phyloP scores from a whole-genome alignment of 2,329 filamentous ascomycete species.

The Chalara sp. region DNA sequence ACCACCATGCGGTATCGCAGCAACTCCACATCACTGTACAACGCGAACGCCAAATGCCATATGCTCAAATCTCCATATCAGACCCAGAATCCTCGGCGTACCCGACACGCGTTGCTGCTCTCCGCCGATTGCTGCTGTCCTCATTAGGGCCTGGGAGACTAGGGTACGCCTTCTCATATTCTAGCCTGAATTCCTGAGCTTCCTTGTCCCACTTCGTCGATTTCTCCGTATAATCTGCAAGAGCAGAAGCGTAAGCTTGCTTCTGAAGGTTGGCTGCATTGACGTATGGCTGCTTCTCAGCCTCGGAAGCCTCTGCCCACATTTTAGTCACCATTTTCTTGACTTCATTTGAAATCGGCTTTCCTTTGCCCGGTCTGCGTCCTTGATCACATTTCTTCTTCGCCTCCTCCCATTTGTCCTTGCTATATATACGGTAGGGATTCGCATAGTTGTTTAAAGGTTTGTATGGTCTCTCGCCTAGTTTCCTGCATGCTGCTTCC shows the following conservation, averaged over 20 bases:
- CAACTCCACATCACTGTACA: not conserved
- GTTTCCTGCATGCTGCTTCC: conserved; percentile 43
- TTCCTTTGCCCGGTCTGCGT: conserved; percentile 57
- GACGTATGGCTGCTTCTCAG: conserved; percentile 70
- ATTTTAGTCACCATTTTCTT: conserved; percentile 79
- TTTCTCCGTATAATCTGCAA: conserved; percentile 54
- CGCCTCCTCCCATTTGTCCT: conserved; percentile 62
- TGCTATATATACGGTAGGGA: conserved; percentile 85
- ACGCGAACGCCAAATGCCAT: not conserved
- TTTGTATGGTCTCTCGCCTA: conserved; percentile 69
- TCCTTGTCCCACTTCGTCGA: conserved; percentile 66
- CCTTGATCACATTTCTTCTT: conserved; percentile 56
- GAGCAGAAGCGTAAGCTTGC: conserved; percentile 49
- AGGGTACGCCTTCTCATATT: conserved; percentile 48
- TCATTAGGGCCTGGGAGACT: conserved; percentile 31
- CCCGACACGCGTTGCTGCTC: conserved; percentile 26
- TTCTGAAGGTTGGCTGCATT: conserved; percentile 69
- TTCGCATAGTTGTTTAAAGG: conserved; percentile 72
- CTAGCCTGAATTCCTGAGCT: conserved; percentile 45
- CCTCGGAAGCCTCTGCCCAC: conserved; percentile 74
- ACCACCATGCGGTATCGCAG: not conserved
- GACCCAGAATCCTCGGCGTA: conserved; percentile 27
- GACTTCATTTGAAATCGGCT: conserved; percentile 70
- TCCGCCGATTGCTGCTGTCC: conserved; percentile 22
- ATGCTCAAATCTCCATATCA: conserved; percentile 17